These are phyloP conservation scores for Boletus vermiculosoides DNA, from an alignment of 768 basidiomycete species.

Conservation along the genomic window DNA sequence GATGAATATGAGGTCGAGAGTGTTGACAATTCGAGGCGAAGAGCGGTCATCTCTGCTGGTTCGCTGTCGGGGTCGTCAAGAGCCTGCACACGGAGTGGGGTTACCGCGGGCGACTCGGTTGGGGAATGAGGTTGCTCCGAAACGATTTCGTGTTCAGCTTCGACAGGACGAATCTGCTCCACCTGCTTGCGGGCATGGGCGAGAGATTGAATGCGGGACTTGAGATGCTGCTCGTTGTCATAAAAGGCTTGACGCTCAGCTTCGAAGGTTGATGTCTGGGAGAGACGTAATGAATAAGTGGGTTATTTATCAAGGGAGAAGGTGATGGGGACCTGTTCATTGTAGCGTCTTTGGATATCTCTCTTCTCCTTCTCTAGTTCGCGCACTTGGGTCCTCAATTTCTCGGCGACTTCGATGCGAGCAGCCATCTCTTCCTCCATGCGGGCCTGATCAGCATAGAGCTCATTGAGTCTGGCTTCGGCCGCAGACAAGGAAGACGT, in stretches of 20 bases:
- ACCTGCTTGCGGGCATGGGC: slow-evolving; percentile 61
- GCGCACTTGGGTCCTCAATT: slow-evolving; percentile 74
- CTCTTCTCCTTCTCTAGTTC: slow-evolving; percentile 89
- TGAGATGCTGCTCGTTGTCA: slow-evolving; percentile 91
- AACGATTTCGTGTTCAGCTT: slow-evolving; percentile 42
- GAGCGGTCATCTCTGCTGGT: slow-evolving; percentile 84
- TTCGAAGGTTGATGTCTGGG: slow-evolving; percentile 82
- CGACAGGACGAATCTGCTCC: slow-evolving; percentile 36
- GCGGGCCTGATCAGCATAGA: slow-evolving; percentile 78
- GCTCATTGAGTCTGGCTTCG: slow-evolving; percentile 71
- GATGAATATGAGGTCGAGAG: slow-evolving; percentile 83
- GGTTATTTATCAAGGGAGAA: slow-evolving; percentile 15
- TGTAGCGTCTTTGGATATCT: slow-evolving; percentile 78
- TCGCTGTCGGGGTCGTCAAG: slow-evolving; percentile 67
- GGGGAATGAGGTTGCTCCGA: slow-evolving; percentile 35
- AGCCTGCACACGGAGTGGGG: slow-evolving; percentile 41
- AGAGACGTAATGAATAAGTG: slow-evolving; percentile 9
- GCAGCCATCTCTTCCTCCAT: slow-evolving; percentile 81
- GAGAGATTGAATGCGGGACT: slow-evolving; percentile 83
- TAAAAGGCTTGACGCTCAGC: slow-evolving; percentile 91
- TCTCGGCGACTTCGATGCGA: slow-evolving; percentile 79
- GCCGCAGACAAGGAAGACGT: slow-evolving; percentile 63
- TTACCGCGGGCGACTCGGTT: slow-evolving; percentile 22
- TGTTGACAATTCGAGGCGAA: slow-evolving; percentile 81
- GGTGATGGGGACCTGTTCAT: slow-evolving; percentile 66